A percentile compares a stretch with the other conserved stretches of the same genome.
Conservation (phyloP, 2,329 filamentous ascomycete species). For the Fusarium incarnatum region DNA sequence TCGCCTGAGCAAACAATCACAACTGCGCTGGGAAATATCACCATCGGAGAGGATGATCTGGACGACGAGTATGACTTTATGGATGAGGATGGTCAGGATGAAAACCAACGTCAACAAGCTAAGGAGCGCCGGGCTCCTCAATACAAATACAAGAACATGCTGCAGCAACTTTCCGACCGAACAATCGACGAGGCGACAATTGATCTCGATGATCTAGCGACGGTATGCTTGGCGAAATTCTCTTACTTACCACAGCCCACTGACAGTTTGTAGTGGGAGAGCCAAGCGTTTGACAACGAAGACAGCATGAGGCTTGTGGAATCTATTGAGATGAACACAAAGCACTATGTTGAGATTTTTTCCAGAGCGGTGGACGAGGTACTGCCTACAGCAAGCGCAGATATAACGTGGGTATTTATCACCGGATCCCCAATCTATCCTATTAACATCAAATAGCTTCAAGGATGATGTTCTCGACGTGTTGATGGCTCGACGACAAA, state of each 20-base stretch:
- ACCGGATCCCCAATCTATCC: neutral
- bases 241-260: conserved; percentile 4
- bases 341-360: conserved; percentile 94
- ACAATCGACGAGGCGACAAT: conserved; percentile 81
- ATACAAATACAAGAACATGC: conserved; percentile 87
- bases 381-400: conserved; percentile 81
- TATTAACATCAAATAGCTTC: conserved; percentile 68
- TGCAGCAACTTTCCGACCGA: conserved; percentile 89
- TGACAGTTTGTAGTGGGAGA: conserved; percentile 73
- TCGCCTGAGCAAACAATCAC: conserved; percentile 77
- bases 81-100: conserved; percentile 78
- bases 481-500: conserved; percentile 90
- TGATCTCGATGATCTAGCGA: conserved; percentile 87
- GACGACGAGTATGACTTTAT: conserved; percentile 95
- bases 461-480: conserved; percentile 98
- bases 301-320: conserved; percentile 80
- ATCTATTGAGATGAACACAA: conserved; percentile 89
- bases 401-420: conserved; percentile 72
- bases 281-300: conserved; percentile 62
- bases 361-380: conserved; percentile 88
- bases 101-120: conserved; percentile 62
- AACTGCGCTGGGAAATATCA: conserved; percentile 84
- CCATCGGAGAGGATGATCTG: conserved; percentile 86
- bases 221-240: conserved; percentile 63
- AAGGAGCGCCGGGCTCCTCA: conserved; percentile 68